Conservation (phyloP, 352 stramenopile genomes). For the Pythium dissotocum region DNA sequence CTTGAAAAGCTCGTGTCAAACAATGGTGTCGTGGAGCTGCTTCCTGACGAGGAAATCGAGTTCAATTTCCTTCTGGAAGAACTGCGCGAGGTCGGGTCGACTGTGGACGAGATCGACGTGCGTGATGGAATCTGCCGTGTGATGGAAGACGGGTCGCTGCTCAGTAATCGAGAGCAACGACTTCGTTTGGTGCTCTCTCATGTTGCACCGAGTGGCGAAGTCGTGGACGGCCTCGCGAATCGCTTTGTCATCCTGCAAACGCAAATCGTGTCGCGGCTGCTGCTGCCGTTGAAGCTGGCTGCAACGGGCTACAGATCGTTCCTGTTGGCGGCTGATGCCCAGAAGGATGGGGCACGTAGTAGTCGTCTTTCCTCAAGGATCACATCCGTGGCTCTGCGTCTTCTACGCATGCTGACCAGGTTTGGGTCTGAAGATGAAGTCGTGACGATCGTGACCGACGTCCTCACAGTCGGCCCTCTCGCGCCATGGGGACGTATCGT, state of each 20-base stretch:
- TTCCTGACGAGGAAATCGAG: constrained; percentile 39
- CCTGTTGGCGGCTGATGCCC: neutral
- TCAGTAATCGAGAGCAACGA: constrained; percentile 35
- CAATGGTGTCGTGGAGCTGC: constrained; percentile 54
- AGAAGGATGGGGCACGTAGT: neutral
- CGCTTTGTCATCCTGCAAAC: constrained; percentile 21
- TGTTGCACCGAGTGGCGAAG: constrained; percentile 23
- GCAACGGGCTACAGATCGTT: constrained; percentile 25
- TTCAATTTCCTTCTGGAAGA: constrained; percentile 46
- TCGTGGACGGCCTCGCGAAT: constrained; percentile 13
- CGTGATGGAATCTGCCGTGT: constrained; percentile 48
- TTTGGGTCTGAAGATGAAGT: constrained; percentile 58
- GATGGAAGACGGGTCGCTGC: constrained; percentile 48
- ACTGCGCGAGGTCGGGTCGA: constrained; percentile 25
- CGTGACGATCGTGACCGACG: constrained; percentile 38
- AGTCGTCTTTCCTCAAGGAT: constrained; percentile 27
- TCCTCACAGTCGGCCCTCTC: constrained; percentile 52
- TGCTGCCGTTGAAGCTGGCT: constrained; percentile 19
- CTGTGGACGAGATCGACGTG: constrained; percentile 37
- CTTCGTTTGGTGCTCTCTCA: constrained; percentile 30
- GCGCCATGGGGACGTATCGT: constrained; percentile 65
- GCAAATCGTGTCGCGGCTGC: constrained; percentile 12
- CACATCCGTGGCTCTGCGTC: constrained; percentile 54
- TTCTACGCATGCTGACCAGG: constrained; percentile 66
- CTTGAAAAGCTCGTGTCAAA: constrained; percentile 46